These are phyloP conservation scores for Glycine soja DNA, from an alignment of 306 rosid genomes.

Conservation along the genomic window DNA sequence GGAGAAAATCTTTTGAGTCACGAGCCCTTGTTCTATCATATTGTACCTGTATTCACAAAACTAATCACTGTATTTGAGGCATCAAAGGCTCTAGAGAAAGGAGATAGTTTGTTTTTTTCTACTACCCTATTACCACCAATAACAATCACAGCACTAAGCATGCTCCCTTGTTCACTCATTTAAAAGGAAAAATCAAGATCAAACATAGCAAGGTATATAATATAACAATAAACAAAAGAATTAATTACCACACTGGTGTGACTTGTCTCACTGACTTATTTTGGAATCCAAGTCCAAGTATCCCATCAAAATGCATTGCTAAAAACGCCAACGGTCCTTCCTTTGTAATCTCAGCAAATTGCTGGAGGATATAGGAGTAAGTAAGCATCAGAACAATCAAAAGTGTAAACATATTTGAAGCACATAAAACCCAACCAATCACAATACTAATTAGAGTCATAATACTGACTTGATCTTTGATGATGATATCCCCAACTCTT, in stretches of 20 bases:
- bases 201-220: neutral
- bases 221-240: neutral
- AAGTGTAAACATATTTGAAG: constrained; percentile 9
- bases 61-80: neutral
- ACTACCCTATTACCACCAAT: neutral
- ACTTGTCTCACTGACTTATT: constrained; percentile 49
- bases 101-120: neutral
- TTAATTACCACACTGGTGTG: constrained; percentile 55
- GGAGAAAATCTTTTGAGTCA: constrained; percentile 49
- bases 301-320: constrained; percentile 55
- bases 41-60: constrained; percentile 51
- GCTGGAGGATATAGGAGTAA: constrained; percentile 46
- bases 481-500: constrained; percentile 51
- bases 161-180: neutral
- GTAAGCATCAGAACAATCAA: constrained; percentile 28
- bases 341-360: constrained; percentile 53
- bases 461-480: constrained; percentile 53
- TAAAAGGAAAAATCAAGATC: constrained; percentile 28
- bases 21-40: constrained; percentile 52
- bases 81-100: neutral
- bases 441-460: neutral
- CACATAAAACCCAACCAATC: constrained; percentile 12
- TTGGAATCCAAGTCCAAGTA: constrained; percentile 60
- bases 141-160: constrained; percentile 4
- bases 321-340: constrained; percentile 50